phyloP scores from a whole-genome alignment of 2,329 filamentous ascomycete genomes.

The Ascochyta pisi region DNA sequence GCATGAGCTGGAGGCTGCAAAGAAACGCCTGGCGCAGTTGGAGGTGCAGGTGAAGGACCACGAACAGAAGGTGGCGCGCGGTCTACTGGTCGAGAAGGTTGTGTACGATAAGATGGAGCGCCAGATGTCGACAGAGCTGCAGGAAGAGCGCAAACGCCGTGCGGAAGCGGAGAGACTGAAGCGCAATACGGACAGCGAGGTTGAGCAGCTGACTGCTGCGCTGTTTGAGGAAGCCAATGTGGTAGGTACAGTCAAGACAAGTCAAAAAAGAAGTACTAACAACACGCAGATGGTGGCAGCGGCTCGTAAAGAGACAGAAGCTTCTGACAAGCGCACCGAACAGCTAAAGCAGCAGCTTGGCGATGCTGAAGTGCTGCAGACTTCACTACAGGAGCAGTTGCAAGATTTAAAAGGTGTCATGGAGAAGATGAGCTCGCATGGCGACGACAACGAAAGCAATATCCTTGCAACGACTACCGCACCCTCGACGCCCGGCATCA shows the following conservation, averaged over 20 bases:
- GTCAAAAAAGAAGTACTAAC: constrained; percentile 20
- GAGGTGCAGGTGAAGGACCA: constrained; percentile 74
- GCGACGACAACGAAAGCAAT: constrained; percentile 73
- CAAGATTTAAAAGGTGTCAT: constrained; percentile 90
- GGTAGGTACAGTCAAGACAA: constrained; percentile 49
- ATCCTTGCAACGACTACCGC: constrained; percentile 69
- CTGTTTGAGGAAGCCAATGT: constrained; percentile 99
- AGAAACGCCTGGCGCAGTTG: constrained; percentile 70
- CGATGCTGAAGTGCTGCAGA: constrained; percentile 84
- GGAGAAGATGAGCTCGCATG: constrained; percentile 79
- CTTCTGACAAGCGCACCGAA: constrained; percentile 82
- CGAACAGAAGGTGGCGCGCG: constrained; percentile 72
- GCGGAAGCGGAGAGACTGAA: constrained; percentile 67
- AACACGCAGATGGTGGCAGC: constrained; percentile 79
- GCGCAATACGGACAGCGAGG: constrained; percentile 87
- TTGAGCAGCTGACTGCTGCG: constrained; percentile 87
- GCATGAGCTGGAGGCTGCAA: constrained; percentile 79
- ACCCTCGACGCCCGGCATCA: constrained; percentile 79
- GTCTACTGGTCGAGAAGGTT: constrained; percentile 76
- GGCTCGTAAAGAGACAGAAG: constrained; percentile 84
- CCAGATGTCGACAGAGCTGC: constrained; percentile 50
- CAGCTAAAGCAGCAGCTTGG: constrained; percentile 83
- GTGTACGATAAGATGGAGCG: constrained; percentile 67
- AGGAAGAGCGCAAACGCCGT: constrained; percentile 51
- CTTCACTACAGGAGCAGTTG: constrained; percentile 91